These are phyloP conservation scores for Backusella liffmaniae DNA, from an alignment of 192 early-diverging fungal species.

Conservation along the genomic window DNA sequence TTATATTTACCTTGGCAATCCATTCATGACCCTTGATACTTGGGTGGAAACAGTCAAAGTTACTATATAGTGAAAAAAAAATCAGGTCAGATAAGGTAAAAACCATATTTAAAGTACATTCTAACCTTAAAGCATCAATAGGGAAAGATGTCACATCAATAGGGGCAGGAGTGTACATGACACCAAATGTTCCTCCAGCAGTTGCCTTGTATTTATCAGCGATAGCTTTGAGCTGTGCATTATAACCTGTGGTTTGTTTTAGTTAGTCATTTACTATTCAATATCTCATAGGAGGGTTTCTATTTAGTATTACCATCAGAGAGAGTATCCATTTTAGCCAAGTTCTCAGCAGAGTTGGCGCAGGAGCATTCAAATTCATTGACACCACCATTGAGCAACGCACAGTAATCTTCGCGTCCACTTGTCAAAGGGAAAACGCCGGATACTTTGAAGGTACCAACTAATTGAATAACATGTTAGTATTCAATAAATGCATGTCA, in stretches of 20 bases:
- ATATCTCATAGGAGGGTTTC: background rate
- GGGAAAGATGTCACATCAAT: slow-evolving; percentile 35
- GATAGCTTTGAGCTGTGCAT: slow-evolving; percentile 39
- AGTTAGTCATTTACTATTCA: background rate
- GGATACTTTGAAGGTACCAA: background rate
- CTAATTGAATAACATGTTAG: background rate
- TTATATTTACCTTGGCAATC: slow-evolving; percentile 11
- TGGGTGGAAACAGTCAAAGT: slow-evolving; percentile 57
- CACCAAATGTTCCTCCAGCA: slow-evolving; percentile 18
- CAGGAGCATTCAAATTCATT: slow-evolving; percentile 1
- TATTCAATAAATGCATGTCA: background rate
- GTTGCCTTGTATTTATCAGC: slow-evolving; percentile 35
- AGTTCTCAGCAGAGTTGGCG: background rate
- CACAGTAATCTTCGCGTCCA: background rate
- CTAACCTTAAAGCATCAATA: slow-evolving; percentile 34
- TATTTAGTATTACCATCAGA: slow-evolving; percentile 2
- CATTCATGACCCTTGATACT: slow-evolving; percentile 5
- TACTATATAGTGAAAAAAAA: slow-evolving; percentile 27
- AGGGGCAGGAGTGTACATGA: slow-evolving; percentile 21
- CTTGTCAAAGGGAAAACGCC: background rate
- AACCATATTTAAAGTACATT: background rate
- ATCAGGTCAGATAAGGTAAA: background rate
- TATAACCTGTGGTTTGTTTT: slow-evolving; percentile 2
- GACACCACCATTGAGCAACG: background rate
- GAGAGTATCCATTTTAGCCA: background rate